A percentile compares a stretch with the other conserved stretches of the same genome.
Conservation (phyloP, 169 alveolate genomes). For the Plasmodium chabaudi region DNA sequence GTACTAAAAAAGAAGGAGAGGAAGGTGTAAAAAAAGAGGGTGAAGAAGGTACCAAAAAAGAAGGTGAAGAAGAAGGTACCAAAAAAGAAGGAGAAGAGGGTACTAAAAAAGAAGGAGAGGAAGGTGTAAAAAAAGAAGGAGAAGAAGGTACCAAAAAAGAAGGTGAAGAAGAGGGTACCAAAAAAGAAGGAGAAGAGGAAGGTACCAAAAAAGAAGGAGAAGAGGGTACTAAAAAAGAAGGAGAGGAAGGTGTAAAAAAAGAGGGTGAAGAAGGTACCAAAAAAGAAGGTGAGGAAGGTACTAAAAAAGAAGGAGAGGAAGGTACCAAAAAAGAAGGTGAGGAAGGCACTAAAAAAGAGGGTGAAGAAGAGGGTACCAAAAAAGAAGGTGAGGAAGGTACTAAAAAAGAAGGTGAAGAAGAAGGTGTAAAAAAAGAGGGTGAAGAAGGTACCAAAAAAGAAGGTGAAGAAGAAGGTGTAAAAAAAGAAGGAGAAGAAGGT, state of each 20-base stretch:
- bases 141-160: neutral
- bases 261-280: too few species aligned
- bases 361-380: too few species aligned
- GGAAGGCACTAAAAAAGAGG: neutral
- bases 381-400: too few species aligned
- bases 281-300: too few species aligned
- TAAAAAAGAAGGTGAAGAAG: neutral
- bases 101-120: neutral
- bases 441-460: too few species aligned
- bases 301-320: neutral
- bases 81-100: neutral
- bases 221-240: neutral
- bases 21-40: neutral
- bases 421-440: too few species aligned
- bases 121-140: neutral
- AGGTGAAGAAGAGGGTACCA: too few species aligned
- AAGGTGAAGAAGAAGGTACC: neutral
- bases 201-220: too few species aligned
- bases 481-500: neutral
- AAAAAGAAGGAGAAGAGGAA: too few species aligned
- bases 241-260: neutral
- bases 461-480: neutral
- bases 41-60: too few species aligned
- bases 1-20: neutral
- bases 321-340: neutral